These are phyloP conservation scores for Fomitopsis palustris DNA, from an alignment of 1,284 basidiomycete species.

Conservation along the genomic window DNA sequence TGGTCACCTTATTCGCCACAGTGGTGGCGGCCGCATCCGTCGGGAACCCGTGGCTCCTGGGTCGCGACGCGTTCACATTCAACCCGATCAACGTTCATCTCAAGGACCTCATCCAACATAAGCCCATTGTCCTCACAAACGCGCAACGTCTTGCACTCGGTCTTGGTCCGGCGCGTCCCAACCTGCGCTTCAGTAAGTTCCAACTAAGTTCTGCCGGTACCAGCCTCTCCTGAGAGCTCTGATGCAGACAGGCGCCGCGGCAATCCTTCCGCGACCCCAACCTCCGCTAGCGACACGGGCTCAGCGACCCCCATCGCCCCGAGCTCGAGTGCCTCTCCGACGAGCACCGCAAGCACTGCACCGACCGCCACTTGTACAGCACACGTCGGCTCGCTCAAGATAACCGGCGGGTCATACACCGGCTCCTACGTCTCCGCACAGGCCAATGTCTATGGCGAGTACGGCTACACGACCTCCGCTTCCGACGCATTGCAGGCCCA, in stretches of 20 bases:
- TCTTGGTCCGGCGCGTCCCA: conserved; percentile 7
- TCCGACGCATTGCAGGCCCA: neutral
- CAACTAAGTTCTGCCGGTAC: neutral
- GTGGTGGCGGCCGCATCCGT: too few relatives aligned
- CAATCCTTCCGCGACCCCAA: neutral
- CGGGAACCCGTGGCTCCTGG: too few relatives aligned
- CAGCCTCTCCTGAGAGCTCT: neutral
- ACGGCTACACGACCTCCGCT: neutral
- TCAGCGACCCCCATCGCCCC: neutral
- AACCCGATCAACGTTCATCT: neutral
- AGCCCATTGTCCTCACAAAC: conserved; percentile 4
- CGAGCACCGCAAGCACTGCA: neutral
- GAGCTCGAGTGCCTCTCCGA: neutral
- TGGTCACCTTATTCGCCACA: too few relatives aligned
- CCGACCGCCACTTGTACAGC: neutral
- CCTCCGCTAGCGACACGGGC: neutral
- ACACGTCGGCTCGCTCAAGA: neutral
- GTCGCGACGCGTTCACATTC: neutral
- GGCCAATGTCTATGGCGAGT: neutral
- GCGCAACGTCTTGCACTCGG: conserved; percentile 11
- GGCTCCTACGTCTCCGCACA: neutral
- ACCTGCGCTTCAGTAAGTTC: neutral
- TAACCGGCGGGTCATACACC: neutral
- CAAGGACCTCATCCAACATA: neutral
- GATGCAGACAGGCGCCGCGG: neutral